Base-by-base conservation (phyloP, 1,284 basidiomycete species). In the Hymenochaete sp. region DNA sequence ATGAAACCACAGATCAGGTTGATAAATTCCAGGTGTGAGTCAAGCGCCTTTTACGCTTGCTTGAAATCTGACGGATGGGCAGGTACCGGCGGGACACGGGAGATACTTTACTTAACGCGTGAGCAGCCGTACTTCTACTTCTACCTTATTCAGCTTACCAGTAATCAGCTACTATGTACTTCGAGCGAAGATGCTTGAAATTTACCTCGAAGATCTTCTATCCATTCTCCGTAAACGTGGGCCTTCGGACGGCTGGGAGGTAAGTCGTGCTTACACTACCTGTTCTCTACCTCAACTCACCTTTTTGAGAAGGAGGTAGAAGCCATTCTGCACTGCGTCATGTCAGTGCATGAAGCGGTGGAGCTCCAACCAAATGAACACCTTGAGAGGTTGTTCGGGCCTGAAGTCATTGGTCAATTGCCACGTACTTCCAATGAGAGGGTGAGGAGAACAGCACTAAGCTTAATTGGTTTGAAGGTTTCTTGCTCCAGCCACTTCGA, bases 21-120 rank as follows among this genome's bases (percentile, higher is more conserved):
- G 84, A 88, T 27, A 82, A 76, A 56, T 88, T 86, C 58, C 72
- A 78, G 59, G 74, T 81, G 82, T 87, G 52, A 55, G 79, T 70
- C 24, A 27, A 22, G 10, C 25, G 16, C n/a, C 26, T 4, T 8
- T 19, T 37, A 26, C 9, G 18, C 4, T n/a, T 22, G 9, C 9
- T 3, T 10, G 31, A 3, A 26, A 1, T n/a, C 9, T 6, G 14
- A 22, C 10, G 38, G 19, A 33, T 13, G 33, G 18, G 7, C 50
- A 86, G 82, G 24, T 93, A 92, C 67, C 76, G 91, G 55, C 67
- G 89, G 52, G 90, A 93, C 55, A 82, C 91, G 6, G 91, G 90
- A 0, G 91, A 95, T 62, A 89, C 89, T 1, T 72, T 95, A 22
- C 85, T 93, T 49, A 90, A 92, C 56, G 88, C 89, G 80, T 91